These are phyloP conservation scores for Biscutella auriculata DNA, from an alignment of 441 rosid genomes.

Conservation along the genomic window DNA sequence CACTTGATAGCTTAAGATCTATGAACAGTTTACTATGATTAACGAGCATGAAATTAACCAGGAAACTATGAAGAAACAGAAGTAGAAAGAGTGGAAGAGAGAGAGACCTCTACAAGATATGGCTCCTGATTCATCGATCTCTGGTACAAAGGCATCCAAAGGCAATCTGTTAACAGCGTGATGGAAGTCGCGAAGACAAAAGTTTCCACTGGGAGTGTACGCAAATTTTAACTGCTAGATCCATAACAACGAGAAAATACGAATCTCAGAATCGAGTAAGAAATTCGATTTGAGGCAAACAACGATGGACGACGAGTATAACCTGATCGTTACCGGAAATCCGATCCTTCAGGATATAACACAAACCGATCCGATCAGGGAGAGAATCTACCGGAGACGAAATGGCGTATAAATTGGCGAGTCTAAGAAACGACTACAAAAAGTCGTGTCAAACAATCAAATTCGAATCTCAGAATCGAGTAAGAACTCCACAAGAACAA, in stretches of 20 bases:
- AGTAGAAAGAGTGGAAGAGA: background rate
- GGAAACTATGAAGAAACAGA: background rate
- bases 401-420: constrained; percentile 54
- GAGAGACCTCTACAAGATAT: constrained; percentile 33
- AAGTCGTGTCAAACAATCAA: constrained; percentile 5
- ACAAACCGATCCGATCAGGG: constrained; percentile 54
- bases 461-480: background rate
- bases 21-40: constrained; percentile 7
- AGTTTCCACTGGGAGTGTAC: constrained; percentile 50
- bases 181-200: constrained; percentile 66
- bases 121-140: constrained; percentile 40
- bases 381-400: constrained; percentile 37
- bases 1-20: constrained; percentile 46
- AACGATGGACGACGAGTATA: background rate
- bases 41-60: background rate
- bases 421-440: constrained; percentile 51
- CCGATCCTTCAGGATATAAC: constrained; percentile 43
- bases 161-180: constrained; percentile 66
- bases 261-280: background rate
- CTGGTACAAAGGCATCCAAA: constrained; percentile 45
- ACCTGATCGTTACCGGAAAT: constrained; percentile 53
- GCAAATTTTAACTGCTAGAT: constrained; percentile 48
- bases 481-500: background rate
- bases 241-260: background rate
- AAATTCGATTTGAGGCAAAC: background rate